Evolutionary conservation across 202 grass and related monocot species (phyloP).

Genomic region (Panicum hallii): DNA sequence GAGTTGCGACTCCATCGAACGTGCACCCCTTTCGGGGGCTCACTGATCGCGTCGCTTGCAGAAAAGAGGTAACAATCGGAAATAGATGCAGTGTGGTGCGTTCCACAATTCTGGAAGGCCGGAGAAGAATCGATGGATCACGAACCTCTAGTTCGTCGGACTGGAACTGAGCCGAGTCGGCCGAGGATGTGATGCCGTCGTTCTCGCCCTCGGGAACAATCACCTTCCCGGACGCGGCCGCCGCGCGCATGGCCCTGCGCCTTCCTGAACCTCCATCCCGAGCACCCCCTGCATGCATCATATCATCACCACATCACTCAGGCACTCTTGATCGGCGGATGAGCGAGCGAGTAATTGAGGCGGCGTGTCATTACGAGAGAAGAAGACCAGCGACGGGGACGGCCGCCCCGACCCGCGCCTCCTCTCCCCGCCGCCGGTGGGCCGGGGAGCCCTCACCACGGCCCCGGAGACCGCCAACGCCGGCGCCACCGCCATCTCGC

Average conservation of each 20-base stretch:
- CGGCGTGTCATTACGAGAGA: slow-evolving; percentile 26
- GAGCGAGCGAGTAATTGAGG: background rate
- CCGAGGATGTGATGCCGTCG: slow-evolving; percentile 41
- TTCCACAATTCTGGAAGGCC: background rate
- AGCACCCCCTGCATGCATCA: slow-evolving; percentile 44
- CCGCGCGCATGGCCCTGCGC: slow-evolving; percentile 38
- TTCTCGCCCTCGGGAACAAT: slow-evolving; percentile 65
- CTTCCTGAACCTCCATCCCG: slow-evolving; percentile 19
- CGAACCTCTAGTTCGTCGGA: slow-evolving; percentile 60
- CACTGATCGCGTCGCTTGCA: background rate
- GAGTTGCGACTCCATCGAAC: background rate
- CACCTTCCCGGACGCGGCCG: slow-evolving; percentile 53
- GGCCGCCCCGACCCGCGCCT: slow-evolving; percentile 11
- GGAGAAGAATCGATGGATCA: background rate
- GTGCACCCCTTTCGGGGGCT: background rate
- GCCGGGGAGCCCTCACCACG: slow-evolving; percentile 28
- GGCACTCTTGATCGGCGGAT: background rate
- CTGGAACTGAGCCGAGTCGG: slow-evolving; percentile 46
- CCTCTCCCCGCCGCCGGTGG: background rate
- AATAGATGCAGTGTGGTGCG: background rate
- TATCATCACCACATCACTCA: slow-evolving; percentile 8
- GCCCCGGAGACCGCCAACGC: slow-evolving; percentile 44
- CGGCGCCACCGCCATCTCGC: slow-evolving; percentile 48
- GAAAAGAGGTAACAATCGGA: background rate
- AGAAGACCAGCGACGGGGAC: slow-evolving; percentile 10